A percentile compares a stretch with the other conserved stretches of the same genome.
Conservation (phyloP, 1,284 basidiomycete species). For the Psilocybe mexicana region DNA sequence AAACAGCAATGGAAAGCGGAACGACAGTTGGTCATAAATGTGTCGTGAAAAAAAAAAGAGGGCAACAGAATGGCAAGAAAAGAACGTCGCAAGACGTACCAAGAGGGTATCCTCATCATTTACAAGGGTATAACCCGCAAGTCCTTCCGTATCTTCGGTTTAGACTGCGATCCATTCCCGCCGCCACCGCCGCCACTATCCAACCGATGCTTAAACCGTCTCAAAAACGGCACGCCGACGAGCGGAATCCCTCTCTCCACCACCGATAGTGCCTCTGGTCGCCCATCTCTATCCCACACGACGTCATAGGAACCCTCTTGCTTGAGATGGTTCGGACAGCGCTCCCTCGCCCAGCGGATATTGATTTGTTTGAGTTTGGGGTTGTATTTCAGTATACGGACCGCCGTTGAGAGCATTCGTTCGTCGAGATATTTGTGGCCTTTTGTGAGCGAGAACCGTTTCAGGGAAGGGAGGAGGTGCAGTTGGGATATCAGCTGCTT, state of each 20-base stretch:
- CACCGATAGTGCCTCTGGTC: conserved; percentile 23
- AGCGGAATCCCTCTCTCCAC: conserved; percentile 38
- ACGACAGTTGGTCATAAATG: no score
- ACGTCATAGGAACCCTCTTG: conserved; percentile 45
- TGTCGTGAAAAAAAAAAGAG: no score
- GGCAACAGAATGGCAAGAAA: neutral
- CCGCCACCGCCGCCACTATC: conserved; percentile 2
- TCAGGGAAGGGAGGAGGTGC: conserved; percentile 36
- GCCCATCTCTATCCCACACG: conserved; percentile 18
- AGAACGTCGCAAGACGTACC: neutral
- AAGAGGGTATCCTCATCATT: neutral
- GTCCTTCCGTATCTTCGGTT: neutral
- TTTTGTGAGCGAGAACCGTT: conserved; percentile 45
- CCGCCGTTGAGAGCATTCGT: conserved; percentile 41
- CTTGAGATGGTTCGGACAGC: conserved; percentile 46
- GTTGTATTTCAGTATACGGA: conserved; percentile 35
- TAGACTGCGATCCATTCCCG: neutral
- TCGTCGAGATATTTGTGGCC: conserved; percentile 45
- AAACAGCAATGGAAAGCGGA: no score
- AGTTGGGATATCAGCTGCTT: conserved; percentile 37
- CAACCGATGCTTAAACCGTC: conserved; percentile 28
- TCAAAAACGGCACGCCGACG: conserved; percentile 34
- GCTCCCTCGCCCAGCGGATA: conserved; percentile 46
- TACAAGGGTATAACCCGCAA: neutral
- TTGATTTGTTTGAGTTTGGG: conserved; percentile 40